Conservation (phyloP, 495 filamentous ascomycete genomes). For the Aspergillus steynii region DNA sequence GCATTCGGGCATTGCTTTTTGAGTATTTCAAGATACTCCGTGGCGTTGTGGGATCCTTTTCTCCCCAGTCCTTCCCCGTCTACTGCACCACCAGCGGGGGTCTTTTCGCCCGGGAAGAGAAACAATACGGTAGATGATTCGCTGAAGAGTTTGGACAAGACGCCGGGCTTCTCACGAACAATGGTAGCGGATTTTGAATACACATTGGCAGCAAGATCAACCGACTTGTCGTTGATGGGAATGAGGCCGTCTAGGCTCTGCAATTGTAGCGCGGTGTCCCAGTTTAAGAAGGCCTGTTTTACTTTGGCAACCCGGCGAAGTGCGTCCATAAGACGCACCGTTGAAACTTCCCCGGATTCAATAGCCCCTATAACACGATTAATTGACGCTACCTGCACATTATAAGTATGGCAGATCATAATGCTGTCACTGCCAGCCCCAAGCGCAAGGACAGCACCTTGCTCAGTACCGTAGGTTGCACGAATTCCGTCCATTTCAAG, state of each 20-base stretch:
- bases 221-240: slow-evolving; percentile 23
- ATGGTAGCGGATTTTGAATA: slow-evolving; percentile 46
- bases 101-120: slow-evolving; percentile 45
- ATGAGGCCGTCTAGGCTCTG: slow-evolving; percentile 19
- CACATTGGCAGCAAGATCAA: slow-evolving; percentile 29
- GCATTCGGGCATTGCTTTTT: slow-evolving; percentile 23
- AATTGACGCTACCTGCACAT: slow-evolving; percentile 46
- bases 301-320: slow-evolving; percentile 35
- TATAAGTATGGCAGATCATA: slow-evolving; percentile 53
- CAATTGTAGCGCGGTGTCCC: slow-evolving; percentile 27
- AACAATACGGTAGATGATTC: slow-evolving; percentile 35
- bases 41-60: slow-evolving; percentile 34
- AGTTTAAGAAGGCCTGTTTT: slow-evolving; percentile 37
- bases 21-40: slow-evolving; percentile 37
- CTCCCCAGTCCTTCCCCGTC: slow-evolving; percentile 44
- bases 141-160: slow-evolving; percentile 35
- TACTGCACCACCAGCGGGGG: slow-evolving; percentile 44
- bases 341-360: slow-evolving; percentile 33
- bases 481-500: slow-evolving; percentile 52
- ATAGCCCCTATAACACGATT: slow-evolving; percentile 42
- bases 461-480: slow-evolving; percentile 45
- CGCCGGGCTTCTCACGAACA: slow-evolving; percentile 32
- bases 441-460: slow-evolving; percentile 47
- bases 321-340: slow-evolving; percentile 36
- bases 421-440: slow-evolving; percentile 51